A percentile compares a stretch with the other conserved stretches of the same genome.
phyloP scores from a whole-genome alignment of 768 basidiomycete species.

The Amanita exitialis region DNA sequence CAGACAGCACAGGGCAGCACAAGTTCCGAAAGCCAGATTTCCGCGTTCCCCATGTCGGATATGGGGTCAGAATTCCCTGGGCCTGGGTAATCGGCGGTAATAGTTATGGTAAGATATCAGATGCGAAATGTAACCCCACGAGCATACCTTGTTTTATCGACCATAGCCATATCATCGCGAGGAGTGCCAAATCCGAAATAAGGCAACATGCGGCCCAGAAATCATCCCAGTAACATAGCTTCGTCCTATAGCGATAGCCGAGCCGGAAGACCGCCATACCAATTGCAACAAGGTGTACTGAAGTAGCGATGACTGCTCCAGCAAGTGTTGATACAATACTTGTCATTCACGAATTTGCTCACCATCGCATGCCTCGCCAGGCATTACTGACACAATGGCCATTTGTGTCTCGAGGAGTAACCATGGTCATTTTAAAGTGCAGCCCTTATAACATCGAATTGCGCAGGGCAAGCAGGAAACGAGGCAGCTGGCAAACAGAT shows the following conservation, averaged over 20 bases:
- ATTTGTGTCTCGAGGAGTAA: background rate
- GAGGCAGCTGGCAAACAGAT: background rate
- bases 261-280: constrained; percentile 12
- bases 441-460: too few relatives aligned
- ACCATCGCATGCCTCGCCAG: background rate
- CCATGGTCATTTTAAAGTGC: background rate
- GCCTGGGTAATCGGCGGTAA: background rate
- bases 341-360: background rate
- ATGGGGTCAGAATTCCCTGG: background rate
- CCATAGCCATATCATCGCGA: constrained; percentile 10
- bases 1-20: constrained; percentile 1
- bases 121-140: background rate
- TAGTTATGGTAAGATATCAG: background rate
- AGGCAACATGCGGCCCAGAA: constrained; percentile 11
- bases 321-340: background rate
- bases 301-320: constrained; percentile 4
- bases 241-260: constrained; percentile 8
- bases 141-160: constrained; percentile 5
- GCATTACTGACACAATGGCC: background rate
- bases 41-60: background rate
- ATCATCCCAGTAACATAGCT: constrained; percentile 18
- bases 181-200: constrained; percentile 7
- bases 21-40: constrained; percentile 1
- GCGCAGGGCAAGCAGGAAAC: background rate
- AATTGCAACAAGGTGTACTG: constrained; percentile 11